Base-by-base conservation (phyloP, 441 rosid genomes). In the Brassica balearica region DNA sequence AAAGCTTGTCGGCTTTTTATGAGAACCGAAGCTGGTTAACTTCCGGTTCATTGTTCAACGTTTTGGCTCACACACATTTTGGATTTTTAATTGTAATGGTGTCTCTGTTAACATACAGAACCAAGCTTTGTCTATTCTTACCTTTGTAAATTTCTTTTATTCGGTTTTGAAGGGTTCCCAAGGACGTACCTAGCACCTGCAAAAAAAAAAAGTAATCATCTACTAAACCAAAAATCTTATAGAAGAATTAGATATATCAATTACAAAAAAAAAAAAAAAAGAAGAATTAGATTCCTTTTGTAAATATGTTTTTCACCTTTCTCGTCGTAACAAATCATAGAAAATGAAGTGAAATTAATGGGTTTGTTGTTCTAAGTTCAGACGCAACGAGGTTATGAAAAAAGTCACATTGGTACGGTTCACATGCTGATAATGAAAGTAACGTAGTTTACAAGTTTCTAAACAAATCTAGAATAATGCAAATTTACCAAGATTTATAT, bases 181-280 rank as follows among this genome's bases (percentile, higher is more conserved):
- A 91, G 81, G 63, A 92, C 97, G 69, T 92, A 89, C 77, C 88
- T 92, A 6, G 94, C 91, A 76, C 95, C 97, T 90, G 88, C 89
- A 22, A 29, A 51, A 29, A 23, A 11, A 11, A 22, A 10, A 4
- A 5, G 2, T 6, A 1, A 70, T 11, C 48, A 20, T 22, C 32
- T 32, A 71, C 69, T 41, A 15, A 68, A 36, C 62, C 48, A 58
- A n/a, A 11, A 46, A 46, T 0, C 64, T 56, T 56, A 55, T 32
- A 23, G 9, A 69, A 36, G 65, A 55, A 51, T 25, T 25, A 25
- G 27, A 25, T 25, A 25, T 25, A 25, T 25, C 27, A 25, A 25
- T 25, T 25, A 25, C 27, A 25, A 25, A 25, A 25, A 17, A 25
- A 25, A 25, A 25, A 25, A 17, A 25, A 25, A 25, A 3, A 25